Conservation (phyloP, 2,329 filamentous ascomycete species). For the Aspergillus sp. region DNA sequence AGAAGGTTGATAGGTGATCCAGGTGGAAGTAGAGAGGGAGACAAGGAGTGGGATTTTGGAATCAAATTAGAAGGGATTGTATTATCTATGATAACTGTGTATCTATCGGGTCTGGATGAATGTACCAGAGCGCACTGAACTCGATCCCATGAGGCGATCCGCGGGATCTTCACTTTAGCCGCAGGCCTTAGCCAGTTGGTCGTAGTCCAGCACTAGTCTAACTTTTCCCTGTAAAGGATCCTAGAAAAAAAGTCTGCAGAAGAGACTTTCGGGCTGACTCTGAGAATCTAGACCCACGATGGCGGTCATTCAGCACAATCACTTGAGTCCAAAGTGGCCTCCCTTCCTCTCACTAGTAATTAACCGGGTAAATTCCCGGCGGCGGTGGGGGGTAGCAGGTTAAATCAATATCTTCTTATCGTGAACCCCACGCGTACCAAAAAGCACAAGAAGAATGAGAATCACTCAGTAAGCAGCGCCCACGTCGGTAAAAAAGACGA, state of each 20-base stretch:
- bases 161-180: background rate
- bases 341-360: background rate
- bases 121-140: background rate
- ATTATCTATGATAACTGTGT: background rate
- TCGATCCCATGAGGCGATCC: background rate
- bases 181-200: background rate
- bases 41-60: too few species aligned
- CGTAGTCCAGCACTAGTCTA: background rate
- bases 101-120: background rate
- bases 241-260: background rate
- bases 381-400: slow-evolving; percentile 10
- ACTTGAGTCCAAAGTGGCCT: background rate
- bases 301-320: background rate
- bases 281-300: background rate
- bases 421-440: background rate
- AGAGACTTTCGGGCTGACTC: background rate
- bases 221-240: background rate
- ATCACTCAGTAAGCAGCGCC: background rate
- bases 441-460: background rate
- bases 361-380: slow-evolving; percentile 27
- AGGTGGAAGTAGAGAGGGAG: background rate
- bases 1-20: slow-evolving; percentile 29
- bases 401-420: slow-evolving; percentile 9
- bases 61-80: background rate
- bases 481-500: background rate